These are phyloP conservation scores for Cladosporium velox DNA, from an alignment of 2,329 filamentous ascomycete genomes.

Conservation along the genomic window DNA sequence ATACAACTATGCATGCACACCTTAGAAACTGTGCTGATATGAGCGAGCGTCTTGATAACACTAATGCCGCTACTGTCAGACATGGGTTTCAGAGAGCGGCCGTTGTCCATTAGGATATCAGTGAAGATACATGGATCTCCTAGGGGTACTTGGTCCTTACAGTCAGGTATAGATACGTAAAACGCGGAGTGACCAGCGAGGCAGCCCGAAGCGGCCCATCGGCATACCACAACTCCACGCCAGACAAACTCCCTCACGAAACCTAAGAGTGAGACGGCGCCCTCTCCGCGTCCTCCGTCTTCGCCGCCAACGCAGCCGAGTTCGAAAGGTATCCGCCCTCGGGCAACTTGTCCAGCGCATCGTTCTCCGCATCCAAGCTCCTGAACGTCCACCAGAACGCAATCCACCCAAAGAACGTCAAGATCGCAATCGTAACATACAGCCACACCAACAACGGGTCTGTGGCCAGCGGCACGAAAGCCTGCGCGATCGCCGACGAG, in stretches of 20 bases:
- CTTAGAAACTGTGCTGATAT: too few relatives aligned
- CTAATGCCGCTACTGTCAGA: not conserved
- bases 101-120: not conserved
- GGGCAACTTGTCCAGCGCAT: slow-evolving; percentile 14
- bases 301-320: slow-evolving; percentile 13
- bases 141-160: not conserved
- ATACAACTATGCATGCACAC: too few relatives aligned
- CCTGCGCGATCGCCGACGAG: slow-evolving; percentile 61
- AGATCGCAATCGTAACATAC: slow-evolving; percentile 33
- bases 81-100: not conserved
- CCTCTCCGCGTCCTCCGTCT: slow-evolving; percentile 15
- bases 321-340: slow-evolving; percentile 18
- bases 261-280: not conserved
- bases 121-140: not conserved
- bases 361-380: slow-evolving; percentile 15
- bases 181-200: not conserved
- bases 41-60: not conserved
- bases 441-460: slow-evolving; percentile 69
- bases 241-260: not conserved
- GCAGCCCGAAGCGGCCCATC: not conserved
- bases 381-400: slow-evolving; percentile 20
- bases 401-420: slow-evolving; percentile 18
- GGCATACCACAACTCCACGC: not conserved
- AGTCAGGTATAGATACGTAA: not conserved
- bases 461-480: slow-evolving; percentile 60